Evolutionary conservation across 768 basidiomycete genomes (phyloP).

Genomic region (Mrakia gelida): DNA sequence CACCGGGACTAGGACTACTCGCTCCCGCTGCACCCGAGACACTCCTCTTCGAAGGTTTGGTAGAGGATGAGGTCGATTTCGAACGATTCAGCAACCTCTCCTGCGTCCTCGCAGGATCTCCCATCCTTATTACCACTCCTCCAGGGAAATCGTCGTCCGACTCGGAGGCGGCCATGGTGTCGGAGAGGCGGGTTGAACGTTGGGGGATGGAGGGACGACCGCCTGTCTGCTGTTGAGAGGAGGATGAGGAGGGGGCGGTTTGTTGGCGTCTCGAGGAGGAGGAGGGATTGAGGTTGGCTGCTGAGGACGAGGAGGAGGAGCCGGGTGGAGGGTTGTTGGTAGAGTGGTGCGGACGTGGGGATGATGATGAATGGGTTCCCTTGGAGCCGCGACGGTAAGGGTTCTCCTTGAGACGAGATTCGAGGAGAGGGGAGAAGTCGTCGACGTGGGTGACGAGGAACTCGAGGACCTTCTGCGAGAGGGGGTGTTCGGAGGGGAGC

Average conservation of each 20-base stretch:
- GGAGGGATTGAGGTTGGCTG: background rate
- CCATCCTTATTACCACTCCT: slow-evolving; percentile 25
- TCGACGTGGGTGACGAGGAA: slow-evolving; percentile 96
- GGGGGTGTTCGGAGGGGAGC: slow-evolving; percentile 75
- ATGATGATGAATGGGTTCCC: background rate
- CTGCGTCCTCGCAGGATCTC: slow-evolving; percentile 1
- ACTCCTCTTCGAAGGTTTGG: background rate
- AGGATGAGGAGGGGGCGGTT: background rate
- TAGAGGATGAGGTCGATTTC: slow-evolving; percentile 15
- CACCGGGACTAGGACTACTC: background rate
- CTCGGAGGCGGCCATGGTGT: slow-evolving; percentile 29
- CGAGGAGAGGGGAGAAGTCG: slow-evolving; percentile 63
- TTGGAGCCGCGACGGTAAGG: slow-evolving; percentile 23
- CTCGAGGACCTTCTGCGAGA: slow-evolving; percentile 85
- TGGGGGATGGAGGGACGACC: slow-evolving; percentile 5
- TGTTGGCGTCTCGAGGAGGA: background rate
- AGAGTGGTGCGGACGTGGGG: too few relatives aligned
- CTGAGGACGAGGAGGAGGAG: background rate
- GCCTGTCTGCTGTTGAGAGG: background rate
- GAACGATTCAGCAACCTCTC: slow-evolving; percentile 17
- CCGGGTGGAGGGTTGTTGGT: slow-evolving; percentile 2
- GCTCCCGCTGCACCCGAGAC: background rate
- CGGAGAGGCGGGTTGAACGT: slow-evolving; percentile 23
- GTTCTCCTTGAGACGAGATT: slow-evolving; percentile 25
- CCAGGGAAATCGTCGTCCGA: slow-evolving; percentile 31